Evolutionary conservation across 495 filamentous ascomycete species (phyloP), one percentile per base, ranked within the genome.

Genomic region (Lophiostoma macrostomum): DNA sequence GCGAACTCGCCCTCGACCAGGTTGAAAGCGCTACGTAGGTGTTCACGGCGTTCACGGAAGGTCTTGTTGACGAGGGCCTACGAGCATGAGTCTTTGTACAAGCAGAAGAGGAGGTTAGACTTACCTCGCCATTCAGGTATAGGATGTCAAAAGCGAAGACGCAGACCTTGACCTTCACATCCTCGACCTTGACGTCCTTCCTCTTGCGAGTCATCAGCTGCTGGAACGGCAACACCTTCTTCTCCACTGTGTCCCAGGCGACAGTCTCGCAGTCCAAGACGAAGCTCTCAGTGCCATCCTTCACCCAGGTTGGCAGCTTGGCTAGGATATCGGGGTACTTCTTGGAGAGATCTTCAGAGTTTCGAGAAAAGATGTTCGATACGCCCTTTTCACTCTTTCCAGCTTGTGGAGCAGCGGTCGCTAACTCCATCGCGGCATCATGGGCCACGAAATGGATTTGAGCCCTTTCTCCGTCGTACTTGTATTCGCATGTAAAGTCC

Each of bases 261-360:
- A 97, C 94, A 0, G 91, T 95, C 73, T 98, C 93, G 71, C 94
- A 97, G 67, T 98, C 93, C 6, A 98, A 73, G 3, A 98, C 94
- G 64, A 98, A 98, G 60, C 88, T 95, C 69, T 87, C 85, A 14
- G 93, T 93, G 19, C 81, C 90, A 0, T 80, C 70, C 63, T 94
- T 95, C 53, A 98, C 81, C 93, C 93, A 98, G 1, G 77, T 82
- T 29, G 85, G 73, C 5, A 98, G 80, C 65, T 91, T 96, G 6
- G 76, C 86, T 12, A 98, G 76, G 30, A 98, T 86, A 72, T 98
- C 93, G 0, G 93, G 93, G 64, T 98, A 98, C 58, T 98, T 98
- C 71, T 94, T 95, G 4, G 88, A 94, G 27, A 98, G 65, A 63
- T 98, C 91, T 67, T 98, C 93, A 0, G 90, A 96, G 64, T 97